Evolutionary conservation across 805 yeast genomes (phyloP).

Genomic region (Pichia paraexigua): DNA sequence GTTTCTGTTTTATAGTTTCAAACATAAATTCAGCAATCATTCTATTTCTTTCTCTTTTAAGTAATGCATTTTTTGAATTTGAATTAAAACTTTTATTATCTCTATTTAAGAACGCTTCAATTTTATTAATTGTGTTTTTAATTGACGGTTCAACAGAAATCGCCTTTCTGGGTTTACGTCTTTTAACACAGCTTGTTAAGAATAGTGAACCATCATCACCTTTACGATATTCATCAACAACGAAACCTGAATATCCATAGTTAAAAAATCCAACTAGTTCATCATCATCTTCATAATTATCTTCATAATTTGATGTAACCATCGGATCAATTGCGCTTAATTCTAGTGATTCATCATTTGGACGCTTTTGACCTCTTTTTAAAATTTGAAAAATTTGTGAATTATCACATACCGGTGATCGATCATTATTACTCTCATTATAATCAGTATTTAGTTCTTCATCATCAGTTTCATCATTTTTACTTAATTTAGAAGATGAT

Average conservation of each 20-base stretch:
- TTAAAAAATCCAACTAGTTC: slow-evolving; percentile 7
- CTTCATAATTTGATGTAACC: slow-evolving; percentile 4
- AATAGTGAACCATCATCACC: not conserved
- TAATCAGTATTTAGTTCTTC: not conserved
- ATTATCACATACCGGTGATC: not conserved
- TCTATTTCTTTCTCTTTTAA: slow-evolving; percentile 21
- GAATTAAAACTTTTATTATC: slow-evolving; percentile 20
- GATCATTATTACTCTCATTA: not conserved
- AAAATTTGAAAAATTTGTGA: not conserved
- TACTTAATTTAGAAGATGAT: not conserved
- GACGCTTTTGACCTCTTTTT: slow-evolving; percentile 2
- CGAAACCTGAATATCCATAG: slow-evolving; percentile 4
- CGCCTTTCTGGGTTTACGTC: slow-evolving; percentile 15
- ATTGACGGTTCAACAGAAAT: slow-evolving; percentile 15
- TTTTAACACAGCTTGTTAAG: slow-evolving; percentile 10
- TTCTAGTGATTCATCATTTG: slow-evolving; percentile 7
- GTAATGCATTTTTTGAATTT: slow-evolving; percentile 19
- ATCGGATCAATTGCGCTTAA: slow-evolving; percentile 6
- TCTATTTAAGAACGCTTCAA: slow-evolving; percentile 18
- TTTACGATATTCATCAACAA: slow-evolving; percentile 4
- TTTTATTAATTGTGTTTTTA: slow-evolving; percentile 12
- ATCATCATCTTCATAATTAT: slow-evolving; percentile 3
- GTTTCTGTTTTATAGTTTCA: slow-evolving; percentile 18
- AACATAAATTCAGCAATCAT: slow-evolving; percentile 22
- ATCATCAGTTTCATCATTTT: slow-evolving; percentile 1